A percentile compares a stretch with the other conserved stretches of the same genome.
Evolutionary conservation across 1,284 basidiomycete genomes (phyloP).

Genomic region (Agaricales sp.): DNA sequence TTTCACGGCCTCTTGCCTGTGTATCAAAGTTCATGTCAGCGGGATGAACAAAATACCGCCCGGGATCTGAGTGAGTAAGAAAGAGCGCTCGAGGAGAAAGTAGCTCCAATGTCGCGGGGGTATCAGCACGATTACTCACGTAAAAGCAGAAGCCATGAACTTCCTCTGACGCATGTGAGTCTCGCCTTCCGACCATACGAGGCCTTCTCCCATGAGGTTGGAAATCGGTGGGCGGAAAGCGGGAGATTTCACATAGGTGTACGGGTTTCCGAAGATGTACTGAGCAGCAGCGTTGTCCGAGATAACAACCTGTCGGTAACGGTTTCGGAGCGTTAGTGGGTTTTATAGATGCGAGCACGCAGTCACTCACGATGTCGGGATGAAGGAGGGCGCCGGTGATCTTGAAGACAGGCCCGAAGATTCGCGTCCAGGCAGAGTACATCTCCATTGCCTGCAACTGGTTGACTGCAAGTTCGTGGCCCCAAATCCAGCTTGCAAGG

Average conservation of each 20-base stretch:
- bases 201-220: constrained; percentile 21
- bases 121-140: constrained; percentile 12
- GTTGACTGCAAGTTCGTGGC: constrained; percentile 27
- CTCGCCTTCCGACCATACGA: constrained; percentile 27
- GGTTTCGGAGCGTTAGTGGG: not conserved
- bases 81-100: not conserved
- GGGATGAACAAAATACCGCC: not conserved
- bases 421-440: constrained; percentile 24
- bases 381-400: constrained; percentile 29
- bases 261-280: constrained; percentile 25
- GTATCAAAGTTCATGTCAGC: constrained; percentile 1
- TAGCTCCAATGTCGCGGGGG: not conserved
- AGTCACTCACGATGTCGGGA: constrained; percentile 22
- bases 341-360: not conserved
- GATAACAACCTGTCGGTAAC: constrained; percentile 20
- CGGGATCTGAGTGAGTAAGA: not conserved
- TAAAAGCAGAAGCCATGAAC: constrained; percentile 21
- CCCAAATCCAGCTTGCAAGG: constrained; percentile 22
- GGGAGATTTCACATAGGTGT: constrained; percentile 22
- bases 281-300: constrained; percentile 25
- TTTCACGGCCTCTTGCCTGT: constrained; percentile 17
- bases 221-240: constrained; percentile 17
- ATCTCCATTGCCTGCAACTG: constrained; percentile 23
- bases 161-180: constrained; percentile 22
- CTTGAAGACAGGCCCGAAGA: constrained; percentile 24